These are phyloP conservation scores for Flaveria brownii DNA, from an alignment of 129 eudicot species.

Conservation along the genomic window DNA sequence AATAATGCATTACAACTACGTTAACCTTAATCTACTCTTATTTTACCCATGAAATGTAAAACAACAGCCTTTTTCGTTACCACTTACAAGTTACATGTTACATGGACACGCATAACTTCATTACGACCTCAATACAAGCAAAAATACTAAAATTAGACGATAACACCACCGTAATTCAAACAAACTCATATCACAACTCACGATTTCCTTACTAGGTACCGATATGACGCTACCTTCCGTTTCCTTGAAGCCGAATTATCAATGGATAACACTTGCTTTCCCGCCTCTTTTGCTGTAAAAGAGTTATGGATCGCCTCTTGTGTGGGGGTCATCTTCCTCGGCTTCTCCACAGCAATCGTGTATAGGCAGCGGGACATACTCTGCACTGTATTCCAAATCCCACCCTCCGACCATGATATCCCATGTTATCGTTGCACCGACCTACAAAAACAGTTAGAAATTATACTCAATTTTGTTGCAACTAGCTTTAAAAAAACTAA, in stretches of 20 bases:
- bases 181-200: no score
- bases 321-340: conserved; percentile 43
- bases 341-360: conserved; percentile 76
- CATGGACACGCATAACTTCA: conserved; percentile 21
- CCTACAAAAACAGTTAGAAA: conserved; percentile 41
- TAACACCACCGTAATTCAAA: conserved; percentile 1
- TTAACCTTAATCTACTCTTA: conserved; percentile 28
- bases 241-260: conserved; percentile 74
- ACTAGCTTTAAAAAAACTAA: no score
- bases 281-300: conserved; percentile 63
- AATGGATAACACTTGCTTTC: conserved; percentile 77
- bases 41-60: conserved; percentile 25
- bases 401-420: conserved; percentile 92
- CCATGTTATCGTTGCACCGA: conserved; percentile 82
- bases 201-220: conserved; percentile 76
- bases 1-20: not conserved
- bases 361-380: conserved; percentile 69
- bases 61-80: conserved; percentile 29
- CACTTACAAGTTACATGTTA: conserved; percentile 31
- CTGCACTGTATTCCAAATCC: conserved; percentile 87
- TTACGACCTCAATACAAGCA: conserved; percentile 16
- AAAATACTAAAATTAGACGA: conserved; percentile 29
- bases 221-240: conserved; percentile 81
- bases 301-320: conserved; percentile 83
- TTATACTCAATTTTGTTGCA: not conserved